Conservation (phyloP, 225 moss, liverwort and hornwort genomes). For the Climacium dendroides region DNA sequence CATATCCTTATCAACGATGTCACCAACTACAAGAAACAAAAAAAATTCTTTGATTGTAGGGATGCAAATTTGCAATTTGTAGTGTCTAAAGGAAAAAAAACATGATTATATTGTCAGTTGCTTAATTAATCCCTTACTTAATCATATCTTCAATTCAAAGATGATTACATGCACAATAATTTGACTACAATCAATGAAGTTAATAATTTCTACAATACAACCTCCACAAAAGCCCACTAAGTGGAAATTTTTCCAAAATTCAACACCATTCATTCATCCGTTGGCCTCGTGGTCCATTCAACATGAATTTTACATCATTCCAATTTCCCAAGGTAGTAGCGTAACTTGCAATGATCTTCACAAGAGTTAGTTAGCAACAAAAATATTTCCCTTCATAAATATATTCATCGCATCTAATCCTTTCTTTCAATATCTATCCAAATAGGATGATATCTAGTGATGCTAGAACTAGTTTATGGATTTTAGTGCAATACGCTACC, state of each 20-base stretch:
- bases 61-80: not conserved
- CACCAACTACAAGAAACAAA: not conserved
- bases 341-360: accelerated
- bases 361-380: too few species aligned
- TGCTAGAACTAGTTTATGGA: too few species aligned
- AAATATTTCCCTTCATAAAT: not conserved
- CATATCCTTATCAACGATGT: not conserved
- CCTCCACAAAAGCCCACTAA: not conserved
- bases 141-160: not conserved
- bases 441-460: accelerated
- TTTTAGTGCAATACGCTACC: too few species aligned
- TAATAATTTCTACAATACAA: not conserved
- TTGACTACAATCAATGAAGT: not conserved
- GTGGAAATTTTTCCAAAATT: not conserved
- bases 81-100: not conserved
- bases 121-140: accelerated
- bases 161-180: not conserved
- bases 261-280: not conserved
- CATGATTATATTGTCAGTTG: not conserved
- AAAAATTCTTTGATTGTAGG: not conserved
- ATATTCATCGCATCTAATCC: not conserved
- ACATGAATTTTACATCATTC: not conserved
- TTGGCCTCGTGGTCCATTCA: not conserved
- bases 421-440: not conserved
- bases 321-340: not conserved